These are phyloP conservation scores for Backusella macrospora DNA, from an alignment of 192 early-diverging fungal genomes.

Conservation along the genomic window DNA sequence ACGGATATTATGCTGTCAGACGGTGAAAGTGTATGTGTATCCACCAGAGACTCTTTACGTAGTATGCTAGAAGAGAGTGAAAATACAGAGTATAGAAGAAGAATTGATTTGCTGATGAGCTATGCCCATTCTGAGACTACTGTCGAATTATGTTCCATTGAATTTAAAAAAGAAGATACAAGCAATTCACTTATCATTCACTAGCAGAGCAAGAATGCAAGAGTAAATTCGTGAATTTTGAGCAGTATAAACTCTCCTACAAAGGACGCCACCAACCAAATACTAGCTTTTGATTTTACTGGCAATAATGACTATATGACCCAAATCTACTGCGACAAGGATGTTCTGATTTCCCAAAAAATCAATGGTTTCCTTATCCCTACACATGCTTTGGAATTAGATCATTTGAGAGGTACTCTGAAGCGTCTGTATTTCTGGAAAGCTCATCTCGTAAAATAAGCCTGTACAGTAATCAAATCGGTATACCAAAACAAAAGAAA, in stretches of 20 bases:
- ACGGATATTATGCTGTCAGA: neutral
- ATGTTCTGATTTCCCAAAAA: neutral
- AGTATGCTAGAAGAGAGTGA: neutral
- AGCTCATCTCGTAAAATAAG: neutral
- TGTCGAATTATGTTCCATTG: slow-evolving; percentile 4
- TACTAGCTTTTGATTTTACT: neutral
- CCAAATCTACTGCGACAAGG: neutral
- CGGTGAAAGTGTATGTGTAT: neutral
- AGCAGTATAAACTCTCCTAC: neutral
- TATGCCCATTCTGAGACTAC: neutral
- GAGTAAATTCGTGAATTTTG: neutral
- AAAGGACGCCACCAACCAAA: neutral
- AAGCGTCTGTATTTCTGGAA: neutral
- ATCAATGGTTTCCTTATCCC: neutral
- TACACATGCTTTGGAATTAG: neutral
- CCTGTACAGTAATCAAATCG: neutral
- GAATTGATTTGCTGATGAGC: neutral
- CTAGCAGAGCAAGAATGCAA: neutral
- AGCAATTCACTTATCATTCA: neutral
- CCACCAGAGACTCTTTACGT: slow-evolving; percentile 2
- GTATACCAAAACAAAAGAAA: neutral
- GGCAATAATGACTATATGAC: neutral
- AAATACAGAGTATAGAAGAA: neutral
- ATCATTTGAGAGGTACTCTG: neutral
- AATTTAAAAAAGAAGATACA: slow-evolving; percentile 14